phyloP scores from a whole-genome alignment of 371 early-diverging fungal species.

The Apophysomyces sp. region DNA sequence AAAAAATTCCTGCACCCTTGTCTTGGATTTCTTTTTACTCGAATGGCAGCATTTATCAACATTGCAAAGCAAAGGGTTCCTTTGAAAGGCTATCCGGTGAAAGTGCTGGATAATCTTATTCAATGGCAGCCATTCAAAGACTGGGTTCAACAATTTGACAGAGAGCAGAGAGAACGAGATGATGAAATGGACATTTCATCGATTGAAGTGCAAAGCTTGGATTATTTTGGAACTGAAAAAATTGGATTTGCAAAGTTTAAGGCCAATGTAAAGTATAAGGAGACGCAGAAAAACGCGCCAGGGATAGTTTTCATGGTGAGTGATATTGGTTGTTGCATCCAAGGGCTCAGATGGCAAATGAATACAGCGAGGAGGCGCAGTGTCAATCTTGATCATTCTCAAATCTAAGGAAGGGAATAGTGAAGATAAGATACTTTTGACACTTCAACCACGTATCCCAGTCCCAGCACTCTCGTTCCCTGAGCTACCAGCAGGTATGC shows the following conservation, averaged over 20 bases:
- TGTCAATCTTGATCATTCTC: slow-evolving; percentile 70
- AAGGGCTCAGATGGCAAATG: neutral
- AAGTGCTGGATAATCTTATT: slow-evolving; percentile 34
- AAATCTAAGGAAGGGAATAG: slow-evolving; percentile 31
- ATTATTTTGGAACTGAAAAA: slow-evolving; percentile 60
- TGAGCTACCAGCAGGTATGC: slow-evolving; percentile 89
- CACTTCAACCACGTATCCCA: slow-evolving; percentile 77
- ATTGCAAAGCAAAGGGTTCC: slow-evolving; percentile 32
- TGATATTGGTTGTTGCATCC: neutral
- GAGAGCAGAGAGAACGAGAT: slow-evolving; percentile 39
- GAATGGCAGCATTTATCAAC: slow-evolving; percentile 18
- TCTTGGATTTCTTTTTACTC: neutral
- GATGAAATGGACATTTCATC: slow-evolving; percentile 40
- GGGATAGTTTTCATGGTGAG: slow-evolving; percentile 80
- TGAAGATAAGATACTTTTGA: slow-evolving; percentile 60
- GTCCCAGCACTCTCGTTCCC: slow-evolving; percentile 58
- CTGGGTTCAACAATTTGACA: slow-evolving; percentile 54
- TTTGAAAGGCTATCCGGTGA: slow-evolving; percentile 8
- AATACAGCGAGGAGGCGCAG: slow-evolving; percentile 72
- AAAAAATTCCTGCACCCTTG: no score
- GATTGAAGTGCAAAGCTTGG: slow-evolving; percentile 69
- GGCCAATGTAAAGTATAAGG: slow-evolving; percentile 51
- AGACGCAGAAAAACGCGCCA: slow-evolving; percentile 58
- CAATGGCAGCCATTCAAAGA: slow-evolving; percentile 64
- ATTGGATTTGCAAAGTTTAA: slow-evolving; percentile 80